Percentiles rank a stretch among this genome's conserved stretches.
These are phyloP conservation scores for Pichia gijzeniarum DNA, from an alignment of 805 yeast genomes.

Conservation along the genomic window DNA sequence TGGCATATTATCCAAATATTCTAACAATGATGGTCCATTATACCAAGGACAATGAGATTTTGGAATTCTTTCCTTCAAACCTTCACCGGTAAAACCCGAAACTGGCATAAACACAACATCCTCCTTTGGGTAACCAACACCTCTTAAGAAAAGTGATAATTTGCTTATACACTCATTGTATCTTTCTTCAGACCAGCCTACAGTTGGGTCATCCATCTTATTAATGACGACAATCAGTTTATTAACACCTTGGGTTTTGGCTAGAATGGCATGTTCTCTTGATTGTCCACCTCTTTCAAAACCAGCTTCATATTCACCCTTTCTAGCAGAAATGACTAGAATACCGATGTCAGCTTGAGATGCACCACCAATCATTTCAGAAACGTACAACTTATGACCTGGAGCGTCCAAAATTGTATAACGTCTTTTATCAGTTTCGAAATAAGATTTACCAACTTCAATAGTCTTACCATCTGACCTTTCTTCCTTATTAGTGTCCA, in stretches of 20 bases:
- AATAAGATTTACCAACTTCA: conserved; percentile 96
- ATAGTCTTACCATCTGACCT: conserved; percentile 98
- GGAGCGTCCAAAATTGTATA: conserved; percentile 98
- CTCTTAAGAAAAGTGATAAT: conserved; percentile 69
- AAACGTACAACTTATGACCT: conserved; percentile 98
- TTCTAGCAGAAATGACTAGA: conserved; percentile 94
- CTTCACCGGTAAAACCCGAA: conserved; percentile 96
- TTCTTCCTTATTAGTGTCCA: conserved; percentile 99
- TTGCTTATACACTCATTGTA: conserved; percentile 91
- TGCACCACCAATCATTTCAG: conserved; percentile 99
- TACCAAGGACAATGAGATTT: conserved; percentile 84
- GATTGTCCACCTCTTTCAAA: conserved; percentile 99
- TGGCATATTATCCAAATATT: conserved; percentile 78
- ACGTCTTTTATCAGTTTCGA: conserved; percentile 96
- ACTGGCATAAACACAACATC: conserved; percentile 95
- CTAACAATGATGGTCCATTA: conserved; percentile 84
- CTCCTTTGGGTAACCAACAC: conserved; percentile 84
- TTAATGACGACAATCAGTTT: conserved; percentile 88
- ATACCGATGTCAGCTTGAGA: conserved; percentile 99
- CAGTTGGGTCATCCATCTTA: conserved; percentile 99
- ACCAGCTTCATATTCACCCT: conserved; percentile 99
- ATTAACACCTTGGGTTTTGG: conserved; percentile 98
- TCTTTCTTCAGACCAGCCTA: conserved; percentile 91
- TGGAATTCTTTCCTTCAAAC: conserved; percentile 79
- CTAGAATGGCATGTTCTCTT: conserved; percentile 94